Base-by-base conservation (phyloP, 2,329 filamentous ascomycete species). In the Thielaviopsis ethacetica region DNA sequence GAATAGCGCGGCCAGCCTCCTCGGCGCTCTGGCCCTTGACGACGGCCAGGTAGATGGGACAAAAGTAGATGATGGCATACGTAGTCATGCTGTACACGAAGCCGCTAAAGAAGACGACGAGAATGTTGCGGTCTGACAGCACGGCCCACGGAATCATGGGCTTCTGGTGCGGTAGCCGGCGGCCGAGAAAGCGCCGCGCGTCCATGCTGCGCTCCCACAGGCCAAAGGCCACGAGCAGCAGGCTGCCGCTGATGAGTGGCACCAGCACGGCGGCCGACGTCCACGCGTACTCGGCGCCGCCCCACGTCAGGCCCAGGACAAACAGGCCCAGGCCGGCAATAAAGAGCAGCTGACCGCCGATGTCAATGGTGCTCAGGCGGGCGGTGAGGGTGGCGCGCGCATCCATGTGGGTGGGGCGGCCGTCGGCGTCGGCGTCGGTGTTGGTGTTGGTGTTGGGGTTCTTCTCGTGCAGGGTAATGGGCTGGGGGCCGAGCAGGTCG, bases 31-130 rank as follows among this genome's bases (percentile, higher is more conserved):
- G 79, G 5, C 72, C 75, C 67, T 80, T 71, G 0, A 85, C 82
- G 17, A 84, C 69, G 1, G 79, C 78, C 66, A 86, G 86, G 67
- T 85, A 87, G 19, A 86, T 75, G 17, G 79, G 80, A 63, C 84
- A 79, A 64, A 86, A 87, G 67, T 86, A 87, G 63, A 86, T 79
- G 0, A 76, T 71, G 24, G 73, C 70, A 62, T 72, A 78, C 72
- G 75, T 76, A 57, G 72, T 74, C 64, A 80, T 76, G 3, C 83
- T 83, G 0, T 77, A 77, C 3, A 76, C 73, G 64, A 83, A 80
- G 63, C 83, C 82, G 63, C 84, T 75, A 60, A 78, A 76, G 62
- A 81, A 77, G n/a, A 86, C 67, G n/a, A 85, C 71, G 0, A 75
- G 71, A 1, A 81, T 77, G 62, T 88, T 82, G 38, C 76, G 74